Evolutionary conservation across 495 filamentous ascomycete species (phyloP), one percentile per base, ranked within the genome.

Genomic region (Lepidopterella palustris): DNA sequence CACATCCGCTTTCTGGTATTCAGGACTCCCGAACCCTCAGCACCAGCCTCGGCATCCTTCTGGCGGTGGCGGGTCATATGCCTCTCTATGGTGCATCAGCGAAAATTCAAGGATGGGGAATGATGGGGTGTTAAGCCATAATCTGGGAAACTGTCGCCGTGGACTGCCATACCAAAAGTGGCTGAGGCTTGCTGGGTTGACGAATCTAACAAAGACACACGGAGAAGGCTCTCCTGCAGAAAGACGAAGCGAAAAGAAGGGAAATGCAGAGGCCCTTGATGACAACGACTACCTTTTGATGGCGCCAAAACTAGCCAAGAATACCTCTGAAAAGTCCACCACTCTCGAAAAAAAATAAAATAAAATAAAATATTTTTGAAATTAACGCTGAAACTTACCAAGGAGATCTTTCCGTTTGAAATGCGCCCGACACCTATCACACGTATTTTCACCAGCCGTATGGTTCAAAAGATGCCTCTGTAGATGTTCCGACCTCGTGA

Each of bases 1-100:
- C 82, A 82, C 57, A 80, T 79, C 50, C 82, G 68, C 57, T 85
- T 85, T 31, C 82, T 72, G 0, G 82, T 85, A n/a, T 82, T 79
- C 53, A 85, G 63, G 26, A 81, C 70, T 0, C 82, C 82, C 47
- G 75, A 67, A 0, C 82, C 82, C 48, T 78, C 76, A 0, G 82
- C 82, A 0, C 82, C 82, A 23, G 81, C 81, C 68, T 83, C 80
- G 52, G 78, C 77, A 61, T 85, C 82, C 58, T 81, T 82, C 68
- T 83, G 79, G 31, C 73, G 73, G 64, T 85, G 82, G 5, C 82
- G 79, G 40, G 73, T 70, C 74, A 84, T 80, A 62, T 85, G 82
- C 58, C 82, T 73, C 29, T 80, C 82, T 82, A 57, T 54, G 45
- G 53, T n/a, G 5, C 18, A 57, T 69, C 42, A 66, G 69, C 60